phyloP scores from a whole-genome alignment of 176 grass and related monocot species.

The Ananas comosus region DNA sequence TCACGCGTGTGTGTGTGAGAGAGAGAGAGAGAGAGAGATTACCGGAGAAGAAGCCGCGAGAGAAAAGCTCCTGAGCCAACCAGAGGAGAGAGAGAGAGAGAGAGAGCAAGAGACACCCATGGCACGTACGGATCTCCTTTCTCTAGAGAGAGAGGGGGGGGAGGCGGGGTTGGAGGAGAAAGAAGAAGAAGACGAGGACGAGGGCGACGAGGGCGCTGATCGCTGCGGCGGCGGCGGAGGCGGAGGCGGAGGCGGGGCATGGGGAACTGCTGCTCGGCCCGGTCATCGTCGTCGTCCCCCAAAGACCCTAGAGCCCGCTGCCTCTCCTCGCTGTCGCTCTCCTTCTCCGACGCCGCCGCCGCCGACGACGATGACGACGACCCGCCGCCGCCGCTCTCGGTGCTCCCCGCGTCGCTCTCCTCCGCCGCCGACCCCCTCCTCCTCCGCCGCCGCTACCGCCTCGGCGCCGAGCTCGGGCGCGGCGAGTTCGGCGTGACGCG shows the following conservation, averaged over 20 bases:
- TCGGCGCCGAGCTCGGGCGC: slow-evolving; percentile 45
- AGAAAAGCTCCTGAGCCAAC: background rate
- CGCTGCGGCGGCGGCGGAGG: slow-evolving; percentile 3
- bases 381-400: no score
- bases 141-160: slow-evolving; percentile 15
- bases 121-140: no score
- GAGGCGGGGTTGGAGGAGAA: background rate
- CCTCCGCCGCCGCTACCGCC: slow-evolving; percentile 3
- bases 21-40: background rate
- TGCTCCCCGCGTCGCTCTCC: background rate
- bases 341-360: no score
- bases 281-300: slow-evolving; percentile 17
- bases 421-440: slow-evolving; percentile 6
- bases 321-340: slow-evolving; percentile 15
- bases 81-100: slow-evolving; percentile 25
- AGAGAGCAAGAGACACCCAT: no score
- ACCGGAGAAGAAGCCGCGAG: background rate
- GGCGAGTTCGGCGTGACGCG: slow-evolving; percentile 53
- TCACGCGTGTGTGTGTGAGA: slow-evolving; percentile 17
- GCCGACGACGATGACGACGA: no score
- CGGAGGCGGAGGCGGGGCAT: background rate
- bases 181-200: slow-evolving; percentile 2
- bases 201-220: background rate
- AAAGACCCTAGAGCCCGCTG: slow-evolving; percentile 21
- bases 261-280: slow-evolving; percentile 50